Conservation (phyloP, 257 asterid genomes). For the Petrea volubilis region DNA sequence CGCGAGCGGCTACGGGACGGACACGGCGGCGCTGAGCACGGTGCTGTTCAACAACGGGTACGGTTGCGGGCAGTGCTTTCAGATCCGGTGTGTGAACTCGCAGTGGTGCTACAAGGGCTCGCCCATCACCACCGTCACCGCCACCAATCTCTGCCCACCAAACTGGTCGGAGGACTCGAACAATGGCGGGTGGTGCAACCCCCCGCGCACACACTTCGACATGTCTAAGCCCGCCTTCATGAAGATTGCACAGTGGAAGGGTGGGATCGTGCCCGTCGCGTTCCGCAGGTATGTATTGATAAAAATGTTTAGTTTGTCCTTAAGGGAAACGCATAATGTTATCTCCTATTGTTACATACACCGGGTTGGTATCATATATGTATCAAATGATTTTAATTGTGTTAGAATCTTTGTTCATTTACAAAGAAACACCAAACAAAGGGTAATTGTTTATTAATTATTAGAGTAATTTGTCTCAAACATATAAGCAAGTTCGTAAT, state of each 20-base stretch:
- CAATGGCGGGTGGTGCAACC: conserved; percentile 95
- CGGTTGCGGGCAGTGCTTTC: conserved; percentile 84
- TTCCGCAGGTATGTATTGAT: conserved; percentile 61
- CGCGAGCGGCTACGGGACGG: conserved; percentile 67
- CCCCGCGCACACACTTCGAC: conserved; percentile 80
- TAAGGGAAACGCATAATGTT: too few species aligned
- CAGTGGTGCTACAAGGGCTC: conserved; percentile 51
- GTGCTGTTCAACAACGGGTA: conserved; percentile 74
- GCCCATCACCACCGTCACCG: conserved; percentile 61
- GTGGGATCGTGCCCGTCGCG: conserved; percentile 71
- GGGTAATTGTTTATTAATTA: too few species aligned
- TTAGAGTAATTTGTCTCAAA: too few species aligned
- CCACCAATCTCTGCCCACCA: conserved; percentile 87
- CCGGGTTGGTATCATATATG: too few species aligned
- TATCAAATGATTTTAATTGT: too few species aligned
- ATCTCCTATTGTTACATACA: too few species aligned
- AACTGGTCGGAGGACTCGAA: conserved; percentile 69
- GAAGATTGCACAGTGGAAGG: conserved; percentile 79
- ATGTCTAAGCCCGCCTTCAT: conserved; percentile 84
- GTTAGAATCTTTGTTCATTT: too few species aligned
- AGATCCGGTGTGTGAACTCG: conserved; percentile 52
- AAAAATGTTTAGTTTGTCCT: too few species aligned
- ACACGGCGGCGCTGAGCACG: conserved; percentile 77
- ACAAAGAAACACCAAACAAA: too few species aligned
- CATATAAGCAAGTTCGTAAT: too few species aligned